Base-by-base conservation (phyloP, 148 eudicot genomes). In the Cornus suecica region DNA sequence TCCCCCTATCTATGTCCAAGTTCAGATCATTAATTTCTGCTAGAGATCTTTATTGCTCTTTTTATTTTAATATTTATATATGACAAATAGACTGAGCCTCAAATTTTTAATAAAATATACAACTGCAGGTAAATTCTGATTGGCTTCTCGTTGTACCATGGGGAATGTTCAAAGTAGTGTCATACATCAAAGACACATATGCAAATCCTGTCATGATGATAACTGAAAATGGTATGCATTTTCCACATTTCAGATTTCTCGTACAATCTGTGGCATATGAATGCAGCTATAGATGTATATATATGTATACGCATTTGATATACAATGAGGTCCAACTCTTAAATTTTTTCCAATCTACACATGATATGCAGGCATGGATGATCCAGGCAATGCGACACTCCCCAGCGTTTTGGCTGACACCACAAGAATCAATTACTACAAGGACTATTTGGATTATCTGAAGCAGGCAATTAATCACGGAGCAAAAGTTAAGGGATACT, bases 131-230 rank as follows among this genome's bases (percentile, higher is more conserved):
- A 75, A 67, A 91, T 68, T 94, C 98, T 0, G 25, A 82, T 42
- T 91, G 97, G 98, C 92, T 94, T 18, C 91, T 91, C 79, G 85
- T 88, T 69, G 97, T 91, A 22, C 97, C 99, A 31, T 91, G 94
- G 94, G 99, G 99, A 68, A 76, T 95, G 4, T 85, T 90, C 83
- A 95, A 93, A 83, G 91, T 94, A 5, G 77, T 93, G n/a, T 87
- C 73, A 31, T 93, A 96, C 74, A 84, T 96, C 1, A 93, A 93
- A 82, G 91, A 96, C 73, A 84, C 45, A 7, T 95, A 95, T 73
- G 95, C 92, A 10, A 96, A 96, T 80, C 98, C 99, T 20, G 78
- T 86, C 0, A 74, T 95, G 30, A 86, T 95, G 79, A 66, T 95
- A 76, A 79, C 99, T 27, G 99, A 95, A 74, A 95, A 95, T 64